These are phyloP conservation scores for Xerocomus amazonicus DNA, from an alignment of 1,284 basidiomycete genomes.

Conservation along the genomic window DNA sequence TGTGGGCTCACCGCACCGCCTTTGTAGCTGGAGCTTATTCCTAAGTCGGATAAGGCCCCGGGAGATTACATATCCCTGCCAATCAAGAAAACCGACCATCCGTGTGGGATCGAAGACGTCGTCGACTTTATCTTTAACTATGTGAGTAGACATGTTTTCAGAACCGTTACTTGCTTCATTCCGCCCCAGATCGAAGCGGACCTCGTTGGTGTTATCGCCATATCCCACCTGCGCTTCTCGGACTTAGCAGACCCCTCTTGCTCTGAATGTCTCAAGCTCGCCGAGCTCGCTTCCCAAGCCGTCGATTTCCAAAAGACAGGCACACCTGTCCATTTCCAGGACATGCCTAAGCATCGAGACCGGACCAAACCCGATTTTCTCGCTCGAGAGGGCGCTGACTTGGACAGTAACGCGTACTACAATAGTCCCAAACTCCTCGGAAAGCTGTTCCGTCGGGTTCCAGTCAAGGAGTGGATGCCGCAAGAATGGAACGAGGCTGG, in stretches of 20 bases:
- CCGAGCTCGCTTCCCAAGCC: conserved; percentile 64
- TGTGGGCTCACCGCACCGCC: conserved; percentile 5
- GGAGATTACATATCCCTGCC: conserved; percentile 38
- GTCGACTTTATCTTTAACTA: conserved; percentile 50
- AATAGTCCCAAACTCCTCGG: conserved; percentile 38
- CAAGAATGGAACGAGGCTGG: conserved; percentile 17
- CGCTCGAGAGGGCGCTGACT: conserved; percentile 35
- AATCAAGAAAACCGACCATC: conserved; percentile 30
- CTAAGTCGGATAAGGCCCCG: conserved; percentile 21
- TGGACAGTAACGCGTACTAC: conserved; percentile 32
- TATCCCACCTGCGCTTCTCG: conserved; percentile 59
- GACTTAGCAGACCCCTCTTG: conserved; percentile 57
- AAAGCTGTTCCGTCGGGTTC: conserved; percentile 37
- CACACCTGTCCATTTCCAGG: conserved; percentile 45
- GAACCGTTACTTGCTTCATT: conserved; percentile 1
- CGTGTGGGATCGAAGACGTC: conserved; percentile 45
- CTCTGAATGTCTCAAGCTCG: conserved; percentile 46
- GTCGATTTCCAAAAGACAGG: conserved; percentile 71
- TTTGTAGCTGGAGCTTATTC: conserved; percentile 32
- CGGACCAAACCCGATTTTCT: conserved; percentile 41
- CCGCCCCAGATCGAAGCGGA: conserved; percentile 48
- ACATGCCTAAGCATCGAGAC: conserved; percentile 45
- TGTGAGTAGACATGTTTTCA: conserved; percentile 22
- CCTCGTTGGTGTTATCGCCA: conserved; percentile 50
- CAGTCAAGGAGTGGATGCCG: conserved; percentile 31